Conservation (phyloP, 2,329 filamentous ascomycete species). For the Ophiostoma australiae region DNA sequence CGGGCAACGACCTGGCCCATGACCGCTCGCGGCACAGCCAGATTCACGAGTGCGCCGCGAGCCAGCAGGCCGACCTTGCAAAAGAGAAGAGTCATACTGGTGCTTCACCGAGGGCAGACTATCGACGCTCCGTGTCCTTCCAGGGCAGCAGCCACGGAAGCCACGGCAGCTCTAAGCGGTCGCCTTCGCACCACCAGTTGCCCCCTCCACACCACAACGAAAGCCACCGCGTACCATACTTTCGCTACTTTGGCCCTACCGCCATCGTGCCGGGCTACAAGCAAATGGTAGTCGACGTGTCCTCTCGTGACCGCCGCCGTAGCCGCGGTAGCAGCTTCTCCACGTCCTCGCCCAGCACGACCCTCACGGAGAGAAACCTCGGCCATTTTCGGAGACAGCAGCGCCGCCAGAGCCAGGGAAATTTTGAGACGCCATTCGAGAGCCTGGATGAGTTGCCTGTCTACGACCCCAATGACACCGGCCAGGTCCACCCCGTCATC, state of each 20-base stretch:
- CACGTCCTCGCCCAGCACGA: constrained; percentile 46
- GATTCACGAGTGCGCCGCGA: background rate
- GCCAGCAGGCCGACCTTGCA: background rate
- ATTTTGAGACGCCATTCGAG: constrained; percentile 42
- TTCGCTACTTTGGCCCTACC: constrained; percentile 84
- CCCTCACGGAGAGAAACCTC: constrained; percentile 26
- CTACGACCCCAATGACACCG: constrained; percentile 68
- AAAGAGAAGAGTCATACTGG: background rate
- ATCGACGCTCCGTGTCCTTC: constrained; percentile 18
- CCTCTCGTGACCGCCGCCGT: constrained; percentile 61
- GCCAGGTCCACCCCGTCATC: constrained; percentile 69
- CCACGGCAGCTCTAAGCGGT: constrained; percentile 10
- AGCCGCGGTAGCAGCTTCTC: constrained; percentile 56
- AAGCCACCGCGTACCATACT: constrained; percentile 73
- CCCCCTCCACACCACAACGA: constrained; percentile 44
- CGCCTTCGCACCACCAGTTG: constrained; percentile 8
- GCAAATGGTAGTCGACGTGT: constrained; percentile 71
- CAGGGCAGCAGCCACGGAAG: constrained; percentile 2
- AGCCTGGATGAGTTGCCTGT: constrained; percentile 57
- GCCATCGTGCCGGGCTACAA: constrained; percentile 90
- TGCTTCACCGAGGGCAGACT: background rate
- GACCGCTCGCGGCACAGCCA: background rate
- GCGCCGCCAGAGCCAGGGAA: constrained; percentile 25
- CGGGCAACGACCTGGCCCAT: background rate
- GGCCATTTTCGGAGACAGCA: constrained; percentile 31